Base-by-base conservation (phyloP, 2,329 filamentous ascomycete genomes). In the Diaporthe sp. region DNA sequence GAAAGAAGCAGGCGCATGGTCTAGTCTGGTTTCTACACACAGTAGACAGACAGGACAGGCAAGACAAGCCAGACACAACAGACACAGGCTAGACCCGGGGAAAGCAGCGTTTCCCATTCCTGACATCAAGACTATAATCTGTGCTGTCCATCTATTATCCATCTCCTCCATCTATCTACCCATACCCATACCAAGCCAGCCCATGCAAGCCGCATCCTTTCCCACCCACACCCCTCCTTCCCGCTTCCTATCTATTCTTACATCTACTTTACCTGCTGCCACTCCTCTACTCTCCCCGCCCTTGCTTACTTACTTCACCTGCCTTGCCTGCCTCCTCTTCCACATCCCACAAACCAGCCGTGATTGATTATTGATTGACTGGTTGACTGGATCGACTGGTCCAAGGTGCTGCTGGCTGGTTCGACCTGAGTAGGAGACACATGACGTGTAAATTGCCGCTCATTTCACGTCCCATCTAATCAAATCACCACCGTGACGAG, bases 391-490 rank as follows among this genome's bases (percentile, higher is more conserved):
- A 22, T 72, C 47, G 42, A 28, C 57, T 57, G 42, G 34, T 51
- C 37, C 20, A 47, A n/a, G n/a, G 22, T 25, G 42, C 39, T 42
- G 39, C 42, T 44, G 42, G 39, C 57, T 60, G 60, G 58, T 60
- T 28, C 61, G 65, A 57, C 58, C 55, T n/a, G 44, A 72, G 57
- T 42, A 63, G 73, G 53, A 57, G 70, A 47, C 39, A 70, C 65
- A 70, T 70, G 65, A 70, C 65, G 65, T 70, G 49, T 61, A 63
- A 63, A 63, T 72, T 57, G 65, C 65, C 65, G 65, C 65, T 70
- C 65, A 70, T 70, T 70, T 70, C 65, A 70, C 65, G n/a, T 70
- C 65, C 34, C 65, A 42, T 70, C 65, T 70, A 70, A 70, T 72
- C 65, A 61, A 71, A 44, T 28, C 73, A 42, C 34, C 44, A 58